phyloP scores from a whole-genome alignment of 257 asterid species.

The Lycium barbarum region DNA sequence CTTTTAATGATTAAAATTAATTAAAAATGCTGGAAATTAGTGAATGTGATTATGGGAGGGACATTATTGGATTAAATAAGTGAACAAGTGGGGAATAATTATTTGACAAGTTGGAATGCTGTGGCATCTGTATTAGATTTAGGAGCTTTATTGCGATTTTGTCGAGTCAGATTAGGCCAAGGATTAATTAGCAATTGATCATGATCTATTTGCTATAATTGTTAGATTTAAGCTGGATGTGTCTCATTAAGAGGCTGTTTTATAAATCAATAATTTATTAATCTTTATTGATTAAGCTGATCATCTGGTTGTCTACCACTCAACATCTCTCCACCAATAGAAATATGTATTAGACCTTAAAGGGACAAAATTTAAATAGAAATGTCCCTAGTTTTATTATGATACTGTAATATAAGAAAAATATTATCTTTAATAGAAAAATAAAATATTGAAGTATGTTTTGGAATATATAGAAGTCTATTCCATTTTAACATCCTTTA shows the following conservation, averaged over 20 bases:
- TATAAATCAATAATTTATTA: not conserved
- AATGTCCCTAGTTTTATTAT: not conserved
- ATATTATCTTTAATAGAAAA: too few relatives aligned
- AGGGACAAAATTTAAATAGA: not conserved
- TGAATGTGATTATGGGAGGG: not conserved
- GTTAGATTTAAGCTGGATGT: conserved; percentile 8
- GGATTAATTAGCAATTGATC: conserved; percentile 21
- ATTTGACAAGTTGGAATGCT: not conserved
- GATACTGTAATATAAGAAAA: too few relatives aligned
- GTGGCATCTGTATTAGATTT: conserved; percentile 15
- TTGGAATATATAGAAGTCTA: not conserved
- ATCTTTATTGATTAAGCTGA: not conserved
- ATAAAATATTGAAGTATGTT: not conserved
- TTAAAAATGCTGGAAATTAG: too few relatives aligned
- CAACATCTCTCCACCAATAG: not conserved
- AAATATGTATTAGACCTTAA: not conserved
- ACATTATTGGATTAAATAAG: not conserved
- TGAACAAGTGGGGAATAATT: conserved; percentile 15
- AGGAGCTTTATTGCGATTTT: not conserved
- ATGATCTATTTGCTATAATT: not conserved
- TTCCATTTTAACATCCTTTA: not conserved
- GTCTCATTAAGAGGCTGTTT: not conserved
- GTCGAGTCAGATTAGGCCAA: not conserved
- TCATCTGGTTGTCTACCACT: not conserved
- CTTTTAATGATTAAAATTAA: too few relatives aligned